These are phyloP conservation scores for Hypoxylon trugodes DNA, from an alignment of 495 filamentous ascomycete genomes.

Conservation along the genomic window DNA sequence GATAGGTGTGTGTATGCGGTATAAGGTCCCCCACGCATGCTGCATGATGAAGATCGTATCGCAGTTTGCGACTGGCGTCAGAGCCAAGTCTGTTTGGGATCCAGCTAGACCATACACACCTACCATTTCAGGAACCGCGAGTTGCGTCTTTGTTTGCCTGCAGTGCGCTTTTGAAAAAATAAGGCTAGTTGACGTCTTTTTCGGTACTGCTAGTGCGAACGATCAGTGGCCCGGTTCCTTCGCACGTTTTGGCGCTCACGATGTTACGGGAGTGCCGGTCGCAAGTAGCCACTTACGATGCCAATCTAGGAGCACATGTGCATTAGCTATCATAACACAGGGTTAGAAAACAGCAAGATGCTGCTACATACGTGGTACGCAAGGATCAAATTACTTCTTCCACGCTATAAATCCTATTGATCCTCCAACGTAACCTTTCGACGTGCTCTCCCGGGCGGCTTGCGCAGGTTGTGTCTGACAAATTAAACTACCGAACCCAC, in stretches of 20 bases:
- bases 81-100: slow-evolving; percentile 25
- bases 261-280: slow-evolving; percentile 18
- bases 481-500: slow-evolving; percentile 23
- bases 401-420: slow-evolving; percentile 35
- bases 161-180: slow-evolving; percentile 20
- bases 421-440: slow-evolving; percentile 32
- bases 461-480: slow-evolving; percentile 30
- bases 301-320: slow-evolving; percentile 2
- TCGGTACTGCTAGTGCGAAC: slow-evolving; percentile 11
- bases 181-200: not conserved
- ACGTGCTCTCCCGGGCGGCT: slow-evolving; percentile 19
- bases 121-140: slow-evolving; percentile 28
- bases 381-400: slow-evolving; percentile 35
- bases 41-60: slow-evolving; percentile 20
- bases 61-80: slow-evolving; percentile 8
- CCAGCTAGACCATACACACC: slow-evolving; percentile 27
- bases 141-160: slow-evolving; percentile 12
- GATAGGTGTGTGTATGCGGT: not conserved
- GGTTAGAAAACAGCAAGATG: slow-evolving; percentile 8
- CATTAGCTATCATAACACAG: not conserved
- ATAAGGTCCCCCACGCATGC: slow-evolving; percentile 21
- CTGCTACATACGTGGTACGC: slow-evolving; percentile 3
- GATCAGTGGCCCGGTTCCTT: slow-evolving; percentile 22
- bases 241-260: slow-evolving; percentile 10
- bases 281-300: not conserved